A percentile compares a stretch with the other conserved stretches of the same genome.
Evolutionary conservation across 208 protist genomes (phyloP).

Genomic region (Wallacemonas sp.): DNA sequence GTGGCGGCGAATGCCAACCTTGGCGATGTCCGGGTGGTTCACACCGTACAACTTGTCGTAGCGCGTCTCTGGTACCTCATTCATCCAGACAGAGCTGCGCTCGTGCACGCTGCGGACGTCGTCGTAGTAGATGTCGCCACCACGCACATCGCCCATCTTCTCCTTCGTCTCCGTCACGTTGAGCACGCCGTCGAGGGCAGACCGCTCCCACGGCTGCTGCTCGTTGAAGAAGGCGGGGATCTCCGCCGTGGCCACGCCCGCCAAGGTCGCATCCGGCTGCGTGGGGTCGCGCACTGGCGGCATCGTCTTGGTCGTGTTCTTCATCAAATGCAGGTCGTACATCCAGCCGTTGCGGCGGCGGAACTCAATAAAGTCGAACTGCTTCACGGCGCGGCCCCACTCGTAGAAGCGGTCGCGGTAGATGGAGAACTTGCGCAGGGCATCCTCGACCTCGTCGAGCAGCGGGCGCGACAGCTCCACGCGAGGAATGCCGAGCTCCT

Average conservation of each 20-base stretch:
- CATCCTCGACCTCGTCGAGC: conserved; percentile 87
- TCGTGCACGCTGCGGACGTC: conserved; percentile 66
- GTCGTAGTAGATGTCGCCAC: conserved; percentile 85
- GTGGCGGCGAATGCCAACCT: conserved; percentile 87
- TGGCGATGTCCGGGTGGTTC: conserved; percentile 77
- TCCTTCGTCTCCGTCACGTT: conserved; percentile 51
- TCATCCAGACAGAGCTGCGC: conserved; percentile 84
- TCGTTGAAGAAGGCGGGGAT: conserved; percentile 82
- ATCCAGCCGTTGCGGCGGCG: conserved; percentile 87
- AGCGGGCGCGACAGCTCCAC: conserved; percentile 78
- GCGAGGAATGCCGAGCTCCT: conserved; percentile 79
- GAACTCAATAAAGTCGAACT: conserved; percentile 92
- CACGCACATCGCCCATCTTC: conserved; percentile 75
- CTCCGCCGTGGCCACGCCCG: conserved; percentile 51
- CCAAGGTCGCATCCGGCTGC: conserved; percentile 57
- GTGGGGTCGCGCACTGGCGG: conserved; percentile 70
- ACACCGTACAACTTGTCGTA: conserved; percentile 90
- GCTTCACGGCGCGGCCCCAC: conserved; percentile 89
- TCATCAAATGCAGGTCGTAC: conserved; percentile 87
- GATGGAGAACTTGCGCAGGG: conserved; percentile 81
- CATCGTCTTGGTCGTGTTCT: conserved; percentile 67
- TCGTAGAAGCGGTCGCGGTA: conserved; percentile 81
- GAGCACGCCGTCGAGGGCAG: conserved; percentile 64
- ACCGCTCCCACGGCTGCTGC: conserved; percentile 70
- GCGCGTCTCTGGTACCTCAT: conserved; percentile 86